Evolutionary conservation across 768 basidiomycete genomes (phyloP).

Genomic region (Myochromella boudieri): DNA sequence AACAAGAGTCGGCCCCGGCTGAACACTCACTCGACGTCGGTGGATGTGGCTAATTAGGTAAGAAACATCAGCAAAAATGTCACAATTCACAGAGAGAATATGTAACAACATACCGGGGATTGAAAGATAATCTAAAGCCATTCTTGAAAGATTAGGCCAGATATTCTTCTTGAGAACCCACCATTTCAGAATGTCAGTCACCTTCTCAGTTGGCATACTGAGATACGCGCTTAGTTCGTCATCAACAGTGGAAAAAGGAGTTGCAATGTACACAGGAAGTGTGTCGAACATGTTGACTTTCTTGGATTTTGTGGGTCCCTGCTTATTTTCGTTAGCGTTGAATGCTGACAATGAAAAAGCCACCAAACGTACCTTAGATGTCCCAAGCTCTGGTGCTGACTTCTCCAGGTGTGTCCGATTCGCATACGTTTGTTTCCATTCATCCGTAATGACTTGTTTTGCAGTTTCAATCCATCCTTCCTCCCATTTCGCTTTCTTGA

Average conservation of each 20-base stretch:
- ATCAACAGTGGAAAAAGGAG: no score
- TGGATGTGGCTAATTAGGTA: no score
- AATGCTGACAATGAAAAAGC: not conserved
- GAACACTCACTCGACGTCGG: no score
- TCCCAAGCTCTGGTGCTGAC: not conserved
- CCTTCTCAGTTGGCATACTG: conserved; percentile 14
- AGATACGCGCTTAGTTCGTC: no score
- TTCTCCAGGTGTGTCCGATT: not conserved
- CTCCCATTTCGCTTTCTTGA: conserved; percentile 26
- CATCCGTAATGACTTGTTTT: conserved; percentile 17
- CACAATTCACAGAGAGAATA: no score
- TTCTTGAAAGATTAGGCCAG: conserved; percentile 2
- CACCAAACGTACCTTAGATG: not conserved
- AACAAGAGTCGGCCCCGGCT: no score
- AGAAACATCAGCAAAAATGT: no score
- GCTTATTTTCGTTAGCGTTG: not conserved
- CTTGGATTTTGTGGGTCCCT: not conserved
- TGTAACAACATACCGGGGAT: conserved; percentile 5
- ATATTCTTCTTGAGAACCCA: not conserved
- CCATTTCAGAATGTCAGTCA: conserved; percentile 13
- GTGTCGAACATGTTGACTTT: not conserved
- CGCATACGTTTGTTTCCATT: conserved; percentile 15
- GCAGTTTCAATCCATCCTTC: conserved; percentile 28
- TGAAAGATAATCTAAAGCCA: conserved; percentile 4
- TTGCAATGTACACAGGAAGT: not conserved